Conservation (phyloP, 306 rosid species). For the Alnus rubra region DNA sequence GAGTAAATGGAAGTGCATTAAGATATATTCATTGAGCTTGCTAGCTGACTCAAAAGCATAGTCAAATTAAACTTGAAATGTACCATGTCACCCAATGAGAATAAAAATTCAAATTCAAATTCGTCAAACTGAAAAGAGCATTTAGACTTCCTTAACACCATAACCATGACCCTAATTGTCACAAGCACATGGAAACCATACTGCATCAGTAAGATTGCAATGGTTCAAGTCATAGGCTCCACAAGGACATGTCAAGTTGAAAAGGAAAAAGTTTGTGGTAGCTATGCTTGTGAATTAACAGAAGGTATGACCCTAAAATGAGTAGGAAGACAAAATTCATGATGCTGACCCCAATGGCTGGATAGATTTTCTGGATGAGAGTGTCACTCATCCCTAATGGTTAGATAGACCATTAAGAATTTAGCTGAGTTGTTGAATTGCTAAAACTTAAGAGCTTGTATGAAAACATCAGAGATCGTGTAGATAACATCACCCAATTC, state of each 20-base stretch:
- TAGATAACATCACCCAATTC: no score
- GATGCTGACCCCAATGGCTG: not conserved
- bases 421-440: no score
- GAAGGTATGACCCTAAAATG: not conserved
- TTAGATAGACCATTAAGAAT: not conserved
- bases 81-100: conserved; percentile 11
- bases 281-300: not conserved
- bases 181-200: not conserved
- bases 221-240: conserved; percentile 11
- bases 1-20: conserved; percentile 33
- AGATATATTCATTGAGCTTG: conserved; percentile 22
- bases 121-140: not conserved
- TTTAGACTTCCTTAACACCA: conserved; percentile 3
- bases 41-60: conserved; percentile 20
- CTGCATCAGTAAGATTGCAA: not conserved
- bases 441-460: no score
- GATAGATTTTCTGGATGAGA: not conserved
- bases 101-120: conserved; percentile 1
- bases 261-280: conserved; percentile 9
- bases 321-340: not conserved
- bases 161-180: conserved; percentile 5
- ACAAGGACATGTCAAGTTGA: not conserved
- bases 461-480: no score
- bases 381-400: not conserved
- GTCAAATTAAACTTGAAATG: not conserved